A percentile compares a stretch with the other conserved stretches of the same genome.
Conservation (phyloP, 2,329 filamentous ascomycete species). For the Fusarium keratoplasticum region DNA sequence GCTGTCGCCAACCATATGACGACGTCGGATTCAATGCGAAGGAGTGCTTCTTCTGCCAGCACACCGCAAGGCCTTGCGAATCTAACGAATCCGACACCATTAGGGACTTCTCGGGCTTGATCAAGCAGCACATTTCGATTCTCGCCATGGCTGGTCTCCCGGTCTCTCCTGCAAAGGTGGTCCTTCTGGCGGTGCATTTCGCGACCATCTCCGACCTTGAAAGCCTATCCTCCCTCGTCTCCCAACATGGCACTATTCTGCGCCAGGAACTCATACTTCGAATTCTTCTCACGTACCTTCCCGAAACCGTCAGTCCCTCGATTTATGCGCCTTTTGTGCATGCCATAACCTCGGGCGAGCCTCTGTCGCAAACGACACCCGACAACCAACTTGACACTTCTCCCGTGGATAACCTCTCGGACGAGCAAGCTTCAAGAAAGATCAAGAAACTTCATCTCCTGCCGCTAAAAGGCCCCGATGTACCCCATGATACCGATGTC, state of each 20-base stretch:
- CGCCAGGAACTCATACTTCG: constrained; percentile 74
- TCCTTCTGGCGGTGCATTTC: constrained; percentile 79
- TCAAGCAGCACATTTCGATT: neutral
- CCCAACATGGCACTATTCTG: constrained; percentile 67
- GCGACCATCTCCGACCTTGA: constrained; percentile 74
- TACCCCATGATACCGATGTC: constrained; percentile 58
- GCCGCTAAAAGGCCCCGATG: constrained; percentile 64
- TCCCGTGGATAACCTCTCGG: constrained; percentile 67
- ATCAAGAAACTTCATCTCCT: constrained; percentile 72
- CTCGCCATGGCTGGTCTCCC: constrained; percentile 42
- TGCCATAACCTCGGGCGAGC: constrained; percentile 63
- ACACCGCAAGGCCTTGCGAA: neutral
- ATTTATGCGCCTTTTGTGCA: constrained; percentile 72
- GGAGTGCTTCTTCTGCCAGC: neutral
- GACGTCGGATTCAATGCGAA: constrained; percentile 4
- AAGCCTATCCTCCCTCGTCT: constrained; percentile 70
- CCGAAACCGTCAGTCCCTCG: constrained; percentile 74
- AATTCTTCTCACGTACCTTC: constrained; percentile 81
- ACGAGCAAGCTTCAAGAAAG: constrained; percentile 73
- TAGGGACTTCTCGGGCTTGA: neutral
- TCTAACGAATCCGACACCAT: neutral
- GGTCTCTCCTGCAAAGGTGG: constrained; percentile 74
- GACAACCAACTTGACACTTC: constrained; percentile 65
- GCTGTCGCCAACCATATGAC: constrained; percentile 18
- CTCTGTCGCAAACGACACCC: constrained; percentile 53